These are phyloP conservation scores for Geotrichum reessii DNA, from an alignment of 1,139 yeast species.

Conservation along the genomic window DNA sequence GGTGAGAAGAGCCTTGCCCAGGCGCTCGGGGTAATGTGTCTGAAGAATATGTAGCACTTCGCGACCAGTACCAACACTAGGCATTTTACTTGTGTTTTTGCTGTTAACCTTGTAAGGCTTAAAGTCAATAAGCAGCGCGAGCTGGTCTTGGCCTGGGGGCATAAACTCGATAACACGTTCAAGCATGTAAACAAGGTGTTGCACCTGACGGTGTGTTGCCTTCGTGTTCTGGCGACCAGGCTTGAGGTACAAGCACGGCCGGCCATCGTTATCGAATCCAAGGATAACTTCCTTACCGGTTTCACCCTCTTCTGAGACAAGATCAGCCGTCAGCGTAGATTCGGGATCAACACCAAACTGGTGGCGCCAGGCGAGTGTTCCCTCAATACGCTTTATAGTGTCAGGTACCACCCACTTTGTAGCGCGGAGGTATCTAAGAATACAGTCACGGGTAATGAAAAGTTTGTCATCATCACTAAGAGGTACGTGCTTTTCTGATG, in stretches of 20 bases:
- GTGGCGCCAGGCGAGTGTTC: conserved; percentile 84
- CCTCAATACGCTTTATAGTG: conserved; percentile 66
- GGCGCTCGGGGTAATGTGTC: conserved; percentile 92
- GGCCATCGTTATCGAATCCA: conserved; percentile 80
- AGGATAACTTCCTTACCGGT: conserved; percentile 86
- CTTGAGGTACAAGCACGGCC: conserved; percentile 85
- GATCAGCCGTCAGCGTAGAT: conserved; percentile 52
- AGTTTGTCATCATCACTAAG: conserved; percentile 63
- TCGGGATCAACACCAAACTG: conserved; percentile 74
- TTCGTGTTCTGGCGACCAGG: conserved; percentile 94
- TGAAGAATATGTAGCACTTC: conserved; percentile 83
- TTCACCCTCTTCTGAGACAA: conserved; percentile 64
- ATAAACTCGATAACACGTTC: conserved; percentile 86
- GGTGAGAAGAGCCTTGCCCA: conserved; percentile 84
- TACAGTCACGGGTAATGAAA: conserved; percentile 88
- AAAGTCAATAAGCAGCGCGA: conserved; percentile 85
- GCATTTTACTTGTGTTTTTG: conserved; percentile 57
- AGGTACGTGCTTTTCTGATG: conserved; percentile 38
- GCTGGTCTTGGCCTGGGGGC: conserved; percentile 94
- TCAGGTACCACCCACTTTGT: conserved; percentile 77
- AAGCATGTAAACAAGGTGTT: conserved; percentile 84
- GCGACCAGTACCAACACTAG: conserved; percentile 73
- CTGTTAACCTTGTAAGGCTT: conserved; percentile 55
- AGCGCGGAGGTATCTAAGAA: conserved; percentile 80
- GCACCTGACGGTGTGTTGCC: conserved; percentile 80